A percentile compares a stretch with the other conserved stretches of the same genome.
These are phyloP conservation scores for Seiridium unicorne DNA, from an alignment of 2,329 filamentous ascomycete genomes.

Conservation along the genomic window DNA sequence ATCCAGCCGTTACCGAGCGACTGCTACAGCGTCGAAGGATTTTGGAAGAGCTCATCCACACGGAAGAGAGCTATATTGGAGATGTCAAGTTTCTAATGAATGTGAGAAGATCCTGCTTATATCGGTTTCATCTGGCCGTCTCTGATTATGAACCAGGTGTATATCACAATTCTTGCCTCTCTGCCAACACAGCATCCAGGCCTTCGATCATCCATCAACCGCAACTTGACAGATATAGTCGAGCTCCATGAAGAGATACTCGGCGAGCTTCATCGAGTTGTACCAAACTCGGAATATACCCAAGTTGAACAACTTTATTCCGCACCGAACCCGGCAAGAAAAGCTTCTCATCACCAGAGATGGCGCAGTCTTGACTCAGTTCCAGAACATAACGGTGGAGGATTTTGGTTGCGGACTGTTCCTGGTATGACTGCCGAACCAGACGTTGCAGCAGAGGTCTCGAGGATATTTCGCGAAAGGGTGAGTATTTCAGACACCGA, in stretches of 20 bases:
- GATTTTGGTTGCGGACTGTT: conserved; percentile 42
- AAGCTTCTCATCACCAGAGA: conserved; percentile 37
- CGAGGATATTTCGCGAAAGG: conserved; percentile 59
- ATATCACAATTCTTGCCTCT: conserved; percentile 73
- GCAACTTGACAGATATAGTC: conserved; percentile 76
- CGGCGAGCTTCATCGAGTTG: conserved; percentile 65
- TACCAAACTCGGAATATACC: conserved; percentile 67
- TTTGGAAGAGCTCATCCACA: conserved; percentile 80
- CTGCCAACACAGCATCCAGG: conserved; percentile 63
- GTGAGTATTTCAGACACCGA: conserved; percentile 30
- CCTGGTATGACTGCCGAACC: conserved; percentile 58
- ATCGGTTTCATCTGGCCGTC: conserved; percentile 5
- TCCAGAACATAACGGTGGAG: conserved; percentile 36
- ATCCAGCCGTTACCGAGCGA: conserved; percentile 69
- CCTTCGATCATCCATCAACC: conserved; percentile 71
- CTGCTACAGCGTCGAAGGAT: conserved; percentile 75
- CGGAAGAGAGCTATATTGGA: conserved; percentile 85
- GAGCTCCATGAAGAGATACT: conserved; percentile 82
- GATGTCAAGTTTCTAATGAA: conserved; percentile 86
- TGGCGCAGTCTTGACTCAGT: conserved; percentile 49
- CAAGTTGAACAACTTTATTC: conserved; percentile 35
- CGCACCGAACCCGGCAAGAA: conserved; percentile 16
- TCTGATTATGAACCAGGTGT: conserved; percentile 51
- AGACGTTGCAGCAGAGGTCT: conserved; percentile 57
- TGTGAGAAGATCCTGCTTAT: conserved; percentile 45